These are phyloP conservation scores for Ophiostoma ulmi DNA, from an alignment of 2,329 filamentous ascomycete genomes.

Conservation along the genomic window DNA sequence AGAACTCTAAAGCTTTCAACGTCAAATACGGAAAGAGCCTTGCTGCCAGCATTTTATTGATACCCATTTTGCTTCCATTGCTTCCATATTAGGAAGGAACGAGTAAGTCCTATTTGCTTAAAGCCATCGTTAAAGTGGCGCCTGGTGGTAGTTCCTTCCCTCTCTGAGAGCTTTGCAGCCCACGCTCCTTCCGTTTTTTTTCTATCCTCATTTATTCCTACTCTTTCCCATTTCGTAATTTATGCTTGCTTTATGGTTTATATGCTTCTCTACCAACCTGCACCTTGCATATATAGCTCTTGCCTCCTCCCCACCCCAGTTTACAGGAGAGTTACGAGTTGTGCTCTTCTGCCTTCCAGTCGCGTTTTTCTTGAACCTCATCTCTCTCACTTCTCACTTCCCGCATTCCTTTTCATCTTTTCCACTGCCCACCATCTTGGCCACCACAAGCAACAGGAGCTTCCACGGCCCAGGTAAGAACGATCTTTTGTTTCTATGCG, in stretches of 20 bases:
- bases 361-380: neutral
- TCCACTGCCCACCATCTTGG: neutral
- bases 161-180: neutral
- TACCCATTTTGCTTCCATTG: neutral
- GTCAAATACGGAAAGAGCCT: neutral
- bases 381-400: neutral
- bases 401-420: neutral
- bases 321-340: neutral
- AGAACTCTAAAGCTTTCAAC: no score
- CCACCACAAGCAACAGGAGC: neutral
- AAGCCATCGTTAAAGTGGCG: neutral
- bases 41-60: no score
- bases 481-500: neutral
- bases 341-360: neutral
- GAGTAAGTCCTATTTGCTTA: neutral
- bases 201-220: neutral
- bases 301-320: neutral
- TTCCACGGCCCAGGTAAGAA: neutral
- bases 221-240: neutral
- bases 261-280: neutral
- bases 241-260: neutral
- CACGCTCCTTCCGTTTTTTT: neutral
- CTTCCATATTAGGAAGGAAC: conserved; percentile 11
- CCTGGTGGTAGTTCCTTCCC: neutral
- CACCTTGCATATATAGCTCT: conserved; percentile 4